Base-by-base conservation (phyloP, 345 rosid genomes). In the Gossypium mustelinum region DNA sequence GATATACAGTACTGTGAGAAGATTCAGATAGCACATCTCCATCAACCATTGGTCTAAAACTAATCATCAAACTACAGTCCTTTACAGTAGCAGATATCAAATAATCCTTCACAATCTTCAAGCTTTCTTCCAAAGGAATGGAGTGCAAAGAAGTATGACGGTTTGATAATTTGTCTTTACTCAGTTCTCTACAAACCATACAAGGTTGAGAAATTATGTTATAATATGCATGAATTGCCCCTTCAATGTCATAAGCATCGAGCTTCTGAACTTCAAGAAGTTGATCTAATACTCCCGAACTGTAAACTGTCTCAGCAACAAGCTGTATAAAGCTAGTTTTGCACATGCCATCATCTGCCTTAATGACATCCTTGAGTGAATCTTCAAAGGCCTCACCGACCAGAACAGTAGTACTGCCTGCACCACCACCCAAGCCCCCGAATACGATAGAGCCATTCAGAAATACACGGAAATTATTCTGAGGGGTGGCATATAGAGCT, bases 391-490 rank as follows among this genome's bases (percentile, higher is more conserved):
- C 87, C 43, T 81, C 70, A 27, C 83, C 86, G 43, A 34, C 83
- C 11, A 64, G 71, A 20, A 59, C 59, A 76, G 79, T 80, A 27
- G 94, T 89, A 76, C 82, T 76, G 39, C 79, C 81, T 1, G 86
- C 75, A 72, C 84, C 79, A 83, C 91, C 92, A 11, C 98, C 97
- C 9, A 85, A 83, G 57, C 87, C 90, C 7, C 99, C 99, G 73
- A 93, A 76, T 48, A 89, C 77, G 71, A 93, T 88, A 76, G 94
- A 87, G 70, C 98, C 97, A 77, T 95, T 87, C 79, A 86, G 73
- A 86, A 95, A 95, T 29, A 95, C 91, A 0, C 97, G 93, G 59
- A 95, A 89, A 79, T 93, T 95, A 80, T 95, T 95, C 80, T 93
- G 97, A 1, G 99, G 99, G 29, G 86, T 87, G 9, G 73, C 63